phyloP scores from a whole-genome alignment of 257 asterid genomes.

The Ilex asprella region DNA sequence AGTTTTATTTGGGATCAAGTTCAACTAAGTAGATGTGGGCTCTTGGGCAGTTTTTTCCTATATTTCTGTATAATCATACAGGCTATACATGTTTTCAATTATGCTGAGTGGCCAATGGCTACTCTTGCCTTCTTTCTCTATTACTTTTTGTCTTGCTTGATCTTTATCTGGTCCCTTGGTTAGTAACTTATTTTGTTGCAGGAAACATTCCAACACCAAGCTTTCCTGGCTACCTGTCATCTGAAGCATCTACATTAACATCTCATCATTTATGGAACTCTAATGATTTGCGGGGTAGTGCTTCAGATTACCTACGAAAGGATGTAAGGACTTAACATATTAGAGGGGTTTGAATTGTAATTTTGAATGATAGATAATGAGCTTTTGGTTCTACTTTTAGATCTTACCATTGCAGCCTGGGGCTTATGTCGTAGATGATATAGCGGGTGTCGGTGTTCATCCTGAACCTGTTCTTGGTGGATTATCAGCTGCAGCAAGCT shows the following conservation, averaged over 20 bases:
- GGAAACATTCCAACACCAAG: constrained; percentile 32
- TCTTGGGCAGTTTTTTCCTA: too few relatives aligned
- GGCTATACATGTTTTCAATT: too few relatives aligned
- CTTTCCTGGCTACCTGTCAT: constrained; percentile 49
- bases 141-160: too few relatives aligned
- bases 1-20: too few relatives aligned
- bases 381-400: constrained; percentile 23
- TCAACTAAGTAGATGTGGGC: too few relatives aligned
- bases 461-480: constrained; percentile 39
- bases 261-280: constrained; percentile 36
- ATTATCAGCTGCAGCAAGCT: constrained; percentile 33
- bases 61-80: too few relatives aligned
- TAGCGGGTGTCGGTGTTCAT: constrained; percentile 16
- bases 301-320: constrained; percentile 34
- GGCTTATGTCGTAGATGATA: constrained; percentile 33
- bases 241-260: constrained; percentile 41
- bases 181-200: constrained; percentile 14
- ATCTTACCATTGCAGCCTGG: constrained; percentile 37
- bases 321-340: constrained; percentile 37
- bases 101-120: too few relatives aligned
- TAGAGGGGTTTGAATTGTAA: constrained; percentile 5
- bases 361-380: constrained; percentile 6
- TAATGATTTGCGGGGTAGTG: constrained; percentile 23
- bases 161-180: too few relatives aligned
- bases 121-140: too few relatives aligned